Percentiles rank a stretch among this genome's conserved stretches.
Conservation (phyloP, 139 green algal genomes). For the Volvox reticuliferus region DNA sequence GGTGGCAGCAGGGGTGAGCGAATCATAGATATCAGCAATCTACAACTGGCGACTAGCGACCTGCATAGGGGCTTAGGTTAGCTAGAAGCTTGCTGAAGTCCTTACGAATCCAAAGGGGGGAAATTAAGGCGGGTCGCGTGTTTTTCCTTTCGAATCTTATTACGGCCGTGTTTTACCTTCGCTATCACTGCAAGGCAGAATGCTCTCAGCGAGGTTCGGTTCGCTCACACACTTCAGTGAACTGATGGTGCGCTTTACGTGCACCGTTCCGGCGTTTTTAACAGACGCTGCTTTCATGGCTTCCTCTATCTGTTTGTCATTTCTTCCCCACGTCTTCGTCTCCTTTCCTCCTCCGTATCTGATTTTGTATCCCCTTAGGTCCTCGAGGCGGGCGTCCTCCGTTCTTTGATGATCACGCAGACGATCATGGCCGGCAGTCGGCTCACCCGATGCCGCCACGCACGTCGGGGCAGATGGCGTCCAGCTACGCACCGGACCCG, state of each 20-base stretch:
- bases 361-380: no score
- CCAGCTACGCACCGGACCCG: constrained; percentile 7
- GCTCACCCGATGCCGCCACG: not conserved
- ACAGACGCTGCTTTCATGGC: no score
- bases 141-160: not conserved
- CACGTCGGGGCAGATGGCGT: not conserved
- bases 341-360: not conserved
- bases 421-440: no score
- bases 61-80: not conserved
- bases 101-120: not conserved
- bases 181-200: no score
- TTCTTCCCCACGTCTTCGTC: not conserved
- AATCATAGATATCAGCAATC: no score
- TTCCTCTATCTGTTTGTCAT: no score
- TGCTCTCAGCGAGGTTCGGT: no score
- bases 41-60: not conserved
- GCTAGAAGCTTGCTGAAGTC: not conserved
- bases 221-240: no score
- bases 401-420: not conserved
- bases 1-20: not conserved
- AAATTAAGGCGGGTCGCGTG: not conserved
- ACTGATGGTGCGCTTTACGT: no score
- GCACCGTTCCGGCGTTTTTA: no score
- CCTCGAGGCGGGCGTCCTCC: not conserved
- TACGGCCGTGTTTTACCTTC: not conserved